These are phyloP conservation scores for Amphichorda felina DNA, from an alignment of 2,329 filamentous ascomycete species.

Conservation along the genomic window DNA sequence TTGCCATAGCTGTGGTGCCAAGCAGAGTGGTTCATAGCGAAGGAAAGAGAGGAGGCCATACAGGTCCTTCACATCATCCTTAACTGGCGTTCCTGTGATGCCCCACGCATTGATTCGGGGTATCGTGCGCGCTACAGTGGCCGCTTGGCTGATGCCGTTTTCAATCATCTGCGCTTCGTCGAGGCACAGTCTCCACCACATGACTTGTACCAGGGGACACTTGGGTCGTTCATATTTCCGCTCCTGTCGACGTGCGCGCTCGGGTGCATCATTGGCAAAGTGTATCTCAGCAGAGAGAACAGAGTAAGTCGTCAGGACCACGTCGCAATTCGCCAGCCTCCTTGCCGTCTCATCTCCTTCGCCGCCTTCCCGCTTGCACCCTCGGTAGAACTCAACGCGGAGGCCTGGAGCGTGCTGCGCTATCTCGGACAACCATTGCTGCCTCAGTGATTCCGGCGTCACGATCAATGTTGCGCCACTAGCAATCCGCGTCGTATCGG, in stretches of 20 bases:
- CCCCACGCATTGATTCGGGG: slow-evolving; percentile 85
- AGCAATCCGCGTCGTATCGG: slow-evolving; percentile 12
- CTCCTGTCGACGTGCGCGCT: slow-evolving; percentile 52
- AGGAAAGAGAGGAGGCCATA: slow-evolving; percentile 75
- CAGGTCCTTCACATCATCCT: slow-evolving; percentile 66
- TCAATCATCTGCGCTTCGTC: slow-evolving; percentile 90
- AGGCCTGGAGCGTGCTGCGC: slow-evolving; percentile 44
- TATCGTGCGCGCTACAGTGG: slow-evolving; percentile 66
- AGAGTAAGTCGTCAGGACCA: slow-evolving; percentile 54
- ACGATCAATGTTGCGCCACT: slow-evolving; percentile 51
- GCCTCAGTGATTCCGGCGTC: slow-evolving; percentile 40
- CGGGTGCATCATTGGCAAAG: slow-evolving; percentile 58
- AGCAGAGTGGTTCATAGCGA: slow-evolving; percentile 63
- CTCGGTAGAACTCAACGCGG: slow-evolving; percentile 43
- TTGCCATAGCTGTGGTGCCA: slow-evolving; percentile 53
- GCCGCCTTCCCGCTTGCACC: slow-evolving; percentile 23
- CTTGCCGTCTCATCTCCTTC: slow-evolving; percentile 27
- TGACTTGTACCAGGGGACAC: slow-evolving; percentile 69
- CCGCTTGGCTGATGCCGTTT: slow-evolving; percentile 73
- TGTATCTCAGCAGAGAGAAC: slow-evolving; percentile 73
- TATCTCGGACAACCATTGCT: slow-evolving; percentile 53
- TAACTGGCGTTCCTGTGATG: slow-evolving; percentile 77
- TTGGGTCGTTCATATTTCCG: slow-evolving; percentile 54
- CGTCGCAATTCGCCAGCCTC: slow-evolving; percentile 37
- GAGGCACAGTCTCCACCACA: slow-evolving; percentile 76